These are phyloP conservation scores for Phytopythium kandeliae DNA, from an alignment of 352 stramenopile species.

Conservation along the genomic window DNA sequence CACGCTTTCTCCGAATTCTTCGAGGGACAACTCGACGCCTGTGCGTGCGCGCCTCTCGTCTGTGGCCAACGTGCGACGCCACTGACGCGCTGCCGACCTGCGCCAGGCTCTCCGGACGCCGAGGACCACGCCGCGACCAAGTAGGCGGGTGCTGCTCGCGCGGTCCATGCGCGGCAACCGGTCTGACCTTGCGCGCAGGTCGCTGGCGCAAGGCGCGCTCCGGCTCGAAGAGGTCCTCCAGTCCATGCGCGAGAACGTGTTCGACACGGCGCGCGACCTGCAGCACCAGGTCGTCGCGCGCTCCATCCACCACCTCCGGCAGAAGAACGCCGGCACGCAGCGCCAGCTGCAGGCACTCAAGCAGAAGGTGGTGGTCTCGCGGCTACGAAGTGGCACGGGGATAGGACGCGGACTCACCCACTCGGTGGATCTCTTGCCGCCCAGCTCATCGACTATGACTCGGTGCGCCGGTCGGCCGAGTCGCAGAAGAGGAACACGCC, in stretches of 20 bases:
- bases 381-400: too few relatives aligned
- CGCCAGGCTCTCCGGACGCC: conserved; percentile 13
- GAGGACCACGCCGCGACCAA: conserved; percentile 19
- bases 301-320: conserved; percentile 35
- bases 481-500: conserved; percentile 48
- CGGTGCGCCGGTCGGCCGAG: conserved; percentile 56
- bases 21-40: conserved; percentile 30
- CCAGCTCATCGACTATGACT: conserved; percentile 70
- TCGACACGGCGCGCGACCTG: conserved; percentile 34
- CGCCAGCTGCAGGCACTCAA: conserved; percentile 47
- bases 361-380: conserved; percentile 35
- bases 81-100: background rate
- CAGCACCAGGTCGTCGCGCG: conserved; percentile 33
- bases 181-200: conserved; percentile 8
- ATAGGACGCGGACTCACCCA: background rate
- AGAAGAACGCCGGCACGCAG: conserved; percentile 29
- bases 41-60: background rate
- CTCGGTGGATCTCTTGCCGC: too few relatives aligned
- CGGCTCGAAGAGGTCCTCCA: conserved; percentile 53
- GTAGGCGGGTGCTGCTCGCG: background rate
- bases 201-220: conserved; percentile 44
- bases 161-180: background rate
- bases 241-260: conserved; percentile 42
- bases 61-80: background rate
- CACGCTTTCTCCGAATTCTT: conserved; percentile 59